A percentile compares a stretch with the other conserved stretches of the same genome.
phyloP scores from a whole-genome alignment of 257 asterid species.

The Osmanthus fragrans region DNA sequence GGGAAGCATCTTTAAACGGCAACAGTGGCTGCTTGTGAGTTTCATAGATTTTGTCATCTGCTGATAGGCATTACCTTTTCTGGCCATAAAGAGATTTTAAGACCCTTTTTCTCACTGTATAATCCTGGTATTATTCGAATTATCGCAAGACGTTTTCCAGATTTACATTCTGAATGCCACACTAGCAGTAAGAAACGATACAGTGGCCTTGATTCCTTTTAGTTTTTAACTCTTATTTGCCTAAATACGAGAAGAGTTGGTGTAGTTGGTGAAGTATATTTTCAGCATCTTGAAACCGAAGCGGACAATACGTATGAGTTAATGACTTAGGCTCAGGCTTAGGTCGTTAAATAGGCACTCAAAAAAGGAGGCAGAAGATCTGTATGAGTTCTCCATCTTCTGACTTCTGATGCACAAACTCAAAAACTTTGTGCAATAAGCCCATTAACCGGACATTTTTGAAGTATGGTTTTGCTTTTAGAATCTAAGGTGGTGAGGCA shows the following conservation, averaged over 20 bases:
- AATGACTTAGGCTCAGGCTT: no score
- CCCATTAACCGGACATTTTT: neutral
- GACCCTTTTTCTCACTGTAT: neutral
- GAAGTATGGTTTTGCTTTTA: neutral
- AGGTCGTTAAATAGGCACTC: neutral
- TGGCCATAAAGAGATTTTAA: no score
- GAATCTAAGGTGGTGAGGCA: neutral
- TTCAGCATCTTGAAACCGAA: neutral
- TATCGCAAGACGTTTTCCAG: neutral
- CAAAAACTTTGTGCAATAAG: neutral
- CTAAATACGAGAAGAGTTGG: neutral
- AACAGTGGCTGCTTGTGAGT: neutral
- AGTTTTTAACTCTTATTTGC: neutral
- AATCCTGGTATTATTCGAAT: neutral
- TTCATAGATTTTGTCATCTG: neutral
- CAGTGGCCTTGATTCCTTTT: neutral
- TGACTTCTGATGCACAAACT: neutral
- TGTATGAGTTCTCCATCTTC: neutral
- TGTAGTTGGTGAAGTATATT: neutral
- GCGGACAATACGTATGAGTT: neutral
- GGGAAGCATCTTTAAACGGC: neutral
- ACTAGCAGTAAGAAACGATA: neutral
- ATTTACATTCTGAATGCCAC: neutral
- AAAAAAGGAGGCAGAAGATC: neutral
- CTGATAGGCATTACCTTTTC: neutral